phyloP scores from a whole-genome alignment of 1,284 basidiomycete genomes.

The Cryptococcus wingfieldii region DNA sequence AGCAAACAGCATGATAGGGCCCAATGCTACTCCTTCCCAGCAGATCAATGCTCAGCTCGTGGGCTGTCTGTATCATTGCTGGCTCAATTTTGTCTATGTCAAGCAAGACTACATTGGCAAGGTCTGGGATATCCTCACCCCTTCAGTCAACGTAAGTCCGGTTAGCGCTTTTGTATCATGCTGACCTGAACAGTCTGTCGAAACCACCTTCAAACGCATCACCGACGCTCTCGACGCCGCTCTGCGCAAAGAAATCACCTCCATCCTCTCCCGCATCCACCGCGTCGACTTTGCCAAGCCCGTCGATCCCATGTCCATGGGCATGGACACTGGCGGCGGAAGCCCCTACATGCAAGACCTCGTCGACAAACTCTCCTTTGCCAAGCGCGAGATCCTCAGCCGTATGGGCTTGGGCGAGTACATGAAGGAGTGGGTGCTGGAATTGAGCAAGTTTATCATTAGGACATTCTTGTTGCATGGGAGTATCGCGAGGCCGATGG shows the following conservation, averaged over 20 bases:
- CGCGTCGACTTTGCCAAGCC: slow-evolving; percentile 71
- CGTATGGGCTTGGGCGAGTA: slow-evolving; percentile 67
- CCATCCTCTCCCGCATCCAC: slow-evolving; percentile 75
- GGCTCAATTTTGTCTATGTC: slow-evolving; percentile 64
- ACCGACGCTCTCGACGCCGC: slow-evolving; percentile 66
- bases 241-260: slow-evolving; percentile 70
- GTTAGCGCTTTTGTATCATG: not conserved
- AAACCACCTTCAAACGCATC: slow-evolving; percentile 59
- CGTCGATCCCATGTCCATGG: slow-evolving; percentile 54
- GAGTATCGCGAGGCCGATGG: slow-evolving; percentile 78
- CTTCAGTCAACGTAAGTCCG: slow-evolving; percentile 59
- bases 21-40: slow-evolving; percentile 71
- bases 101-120: slow-evolving; percentile 65
- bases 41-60: slow-evolving; percentile 68
- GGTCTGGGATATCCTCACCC: slow-evolving; percentile 60
- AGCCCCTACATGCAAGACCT: slow-evolving; percentile 87
- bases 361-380: slow-evolving; percentile 73
- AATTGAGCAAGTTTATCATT: slow-evolving; percentile 69
- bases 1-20: slow-evolving; percentile 68
- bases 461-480: slow-evolving; percentile 82
- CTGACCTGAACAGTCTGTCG: slow-evolving; percentile 12
- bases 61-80: slow-evolving; percentile 72
- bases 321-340: slow-evolving; percentile 58
- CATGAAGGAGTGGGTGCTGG: slow-evolving; percentile 63
- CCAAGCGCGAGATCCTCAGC: slow-evolving; percentile 69